Percentiles rank a stretch among this genome's conserved stretches.
Evolutionary conservation across 805 yeast genomes (phyloP).

Genomic region (Sugiyamaella marilandica): DNA sequence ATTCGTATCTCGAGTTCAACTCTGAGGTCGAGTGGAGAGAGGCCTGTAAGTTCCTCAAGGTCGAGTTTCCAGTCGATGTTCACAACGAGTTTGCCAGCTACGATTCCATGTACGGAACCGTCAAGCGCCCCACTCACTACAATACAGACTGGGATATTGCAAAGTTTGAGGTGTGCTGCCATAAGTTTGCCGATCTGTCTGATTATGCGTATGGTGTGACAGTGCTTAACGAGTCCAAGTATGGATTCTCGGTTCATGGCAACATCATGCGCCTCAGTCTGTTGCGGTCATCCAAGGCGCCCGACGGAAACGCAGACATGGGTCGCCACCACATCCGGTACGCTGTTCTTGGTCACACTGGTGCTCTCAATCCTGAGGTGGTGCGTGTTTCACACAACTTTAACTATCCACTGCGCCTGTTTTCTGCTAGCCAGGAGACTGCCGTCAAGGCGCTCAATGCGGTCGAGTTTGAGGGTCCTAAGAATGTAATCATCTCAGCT

Average conservation of each 20-base stretch:
- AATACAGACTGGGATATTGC: conserved; percentile 96
- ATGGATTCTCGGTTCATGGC: conserved; percentile 91
- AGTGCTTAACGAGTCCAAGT: conserved; percentile 75
- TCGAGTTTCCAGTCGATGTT: conserved; percentile 87
- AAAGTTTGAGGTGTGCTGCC: conserved; percentile 92
- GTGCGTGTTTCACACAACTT: conserved; percentile 74
- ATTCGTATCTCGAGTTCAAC: conserved; percentile 43
- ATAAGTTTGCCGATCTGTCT: conserved; percentile 85
- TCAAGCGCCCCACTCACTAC: conserved; percentile 88
- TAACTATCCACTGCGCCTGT: conserved; percentile 47
- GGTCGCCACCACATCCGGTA: conserved; percentile 81
- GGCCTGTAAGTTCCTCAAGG: conserved; percentile 80
- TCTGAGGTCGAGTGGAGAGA: conserved; percentile 80
- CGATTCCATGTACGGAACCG: conserved; percentile 91
- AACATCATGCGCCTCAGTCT: conserved; percentile 79
- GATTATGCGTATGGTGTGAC: conserved; percentile 84
- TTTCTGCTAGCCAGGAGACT: conserved; percentile 18
- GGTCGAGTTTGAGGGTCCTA: conserved; percentile 43
- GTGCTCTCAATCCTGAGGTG: conserved; percentile 56
- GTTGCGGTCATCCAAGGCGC: conserved; percentile 86
- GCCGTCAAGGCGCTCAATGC: conserved; percentile 5
- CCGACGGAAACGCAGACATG: conserved; percentile 93
- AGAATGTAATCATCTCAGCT: conserved; percentile 63
- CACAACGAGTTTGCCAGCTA: conserved; percentile 73
- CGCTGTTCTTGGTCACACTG: conserved; percentile 77